phyloP scores from a whole-genome alignment of 2,329 filamentous ascomycete genomes.

The Colletotrichum paranaense region DNA sequence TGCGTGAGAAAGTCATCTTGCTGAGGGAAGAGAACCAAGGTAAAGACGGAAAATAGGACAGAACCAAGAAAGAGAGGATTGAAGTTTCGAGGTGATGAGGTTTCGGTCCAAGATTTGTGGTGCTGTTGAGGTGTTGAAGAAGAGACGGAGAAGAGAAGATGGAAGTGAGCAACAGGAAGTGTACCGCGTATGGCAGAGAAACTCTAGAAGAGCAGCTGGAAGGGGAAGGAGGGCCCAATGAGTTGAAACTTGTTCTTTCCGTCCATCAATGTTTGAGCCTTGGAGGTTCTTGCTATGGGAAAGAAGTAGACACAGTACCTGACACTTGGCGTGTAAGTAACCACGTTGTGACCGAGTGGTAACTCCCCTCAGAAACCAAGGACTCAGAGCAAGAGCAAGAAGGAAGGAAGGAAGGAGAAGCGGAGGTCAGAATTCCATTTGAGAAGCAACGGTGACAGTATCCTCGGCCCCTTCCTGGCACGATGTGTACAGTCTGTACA shows the following conservation, averaged over 20 bases:
- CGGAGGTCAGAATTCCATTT: not conserved
- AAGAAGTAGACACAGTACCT: too few relatives aligned
- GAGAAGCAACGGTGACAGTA: too few relatives aligned
- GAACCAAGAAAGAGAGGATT: not conserved
- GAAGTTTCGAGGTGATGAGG: not conserved
- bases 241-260: not conserved
- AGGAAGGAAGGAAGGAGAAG: not conserved
- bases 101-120: not conserved
- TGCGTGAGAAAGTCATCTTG: constrained; percentile 10
- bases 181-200: not conserved
- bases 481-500: not conserved
- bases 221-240: not conserved
- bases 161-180: not conserved
- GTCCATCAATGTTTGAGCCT: not conserved
- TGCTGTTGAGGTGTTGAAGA: not conserved
- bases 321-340: not conserved
- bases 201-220: not conserved
- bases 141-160: not conserved
- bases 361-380: not conserved
- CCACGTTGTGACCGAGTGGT: not conserved
- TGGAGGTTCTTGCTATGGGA: not conserved
- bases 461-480: not conserved
- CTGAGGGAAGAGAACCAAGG: not conserved
- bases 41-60: not conserved
- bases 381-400: not conserved